Evolutionary conservation across 208 protist species (phyloP), one percentile per base, ranked within the genome.

Genomic region (Novymonas esmeraldas): DNA sequence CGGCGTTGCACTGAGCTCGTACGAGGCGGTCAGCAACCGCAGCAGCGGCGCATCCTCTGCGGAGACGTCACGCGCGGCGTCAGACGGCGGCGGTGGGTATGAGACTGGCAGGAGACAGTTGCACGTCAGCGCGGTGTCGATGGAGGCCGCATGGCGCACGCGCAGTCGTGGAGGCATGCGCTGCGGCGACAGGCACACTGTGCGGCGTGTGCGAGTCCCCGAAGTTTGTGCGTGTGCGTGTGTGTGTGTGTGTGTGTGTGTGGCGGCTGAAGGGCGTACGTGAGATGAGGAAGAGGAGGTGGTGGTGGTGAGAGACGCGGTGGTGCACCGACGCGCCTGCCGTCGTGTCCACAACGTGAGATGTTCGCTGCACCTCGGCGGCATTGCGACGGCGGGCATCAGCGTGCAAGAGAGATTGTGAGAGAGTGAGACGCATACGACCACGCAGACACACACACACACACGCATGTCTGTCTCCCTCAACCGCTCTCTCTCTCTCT

Each of bases 31-130:
- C 13, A 61, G 36, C 13, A 61, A 14, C n/a, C 38, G 6, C 24
- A 46, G 55, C 24, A 7, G 14, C 36, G 55, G 39, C 13, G 13
- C n/a, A 31, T 6, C 24, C 3, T 46, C 51, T 29, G 7, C 31
- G 1, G 14, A 20, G 6, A n/a, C 45, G 10, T 36, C n/a, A 20
- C 33, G 52, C 13, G 18, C n/a, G 20, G n/a, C 33, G 16, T 18
- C 38, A 10, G 28, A 29, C 50, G 6, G 6, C 46, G 26, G 36
- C 2, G 22, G 26, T 13, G n/a, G n/a, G 39, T 16, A 20, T 10
- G 61, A 29, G n/a, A 42, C 34, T 0, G 78, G 51, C 46, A 95
- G 79, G 54, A 95, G 70, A 54, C 89, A 95, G 70, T 91, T 95
- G 59, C 86, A 95, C 46, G 89, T 85, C 31, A 82, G 61, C 7